Percentiles rank a stretch among this genome's conserved stretches.
These are phyloP conservation scores for Sarcomyxa edulis DNA, from an alignment of 768 basidiomycete genomes.

Conservation along the genomic window DNA sequence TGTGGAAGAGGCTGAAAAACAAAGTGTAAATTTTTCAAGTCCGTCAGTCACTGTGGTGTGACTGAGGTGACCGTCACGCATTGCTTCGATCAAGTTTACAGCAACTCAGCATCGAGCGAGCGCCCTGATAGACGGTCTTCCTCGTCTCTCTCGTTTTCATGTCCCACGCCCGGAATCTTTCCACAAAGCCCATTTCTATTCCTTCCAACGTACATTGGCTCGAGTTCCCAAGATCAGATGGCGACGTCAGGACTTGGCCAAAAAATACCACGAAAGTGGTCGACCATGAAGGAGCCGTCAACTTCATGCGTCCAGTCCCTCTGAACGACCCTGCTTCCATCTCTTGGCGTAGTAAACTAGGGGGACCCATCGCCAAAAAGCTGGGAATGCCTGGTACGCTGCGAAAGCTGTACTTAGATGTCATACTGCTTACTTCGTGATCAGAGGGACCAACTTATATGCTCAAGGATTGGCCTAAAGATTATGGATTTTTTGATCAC, in stretches of 20 bases:
- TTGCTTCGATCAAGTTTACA: not conserved
- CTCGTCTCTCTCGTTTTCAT: not conserved
- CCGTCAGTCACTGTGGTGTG: no score
- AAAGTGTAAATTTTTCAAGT: no score
- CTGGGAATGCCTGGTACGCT: conserved; percentile 47
- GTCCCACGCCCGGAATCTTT: conserved; percentile 18
- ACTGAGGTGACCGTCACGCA: no score
- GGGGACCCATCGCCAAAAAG: conserved; percentile 32
- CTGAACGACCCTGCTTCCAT: conserved; percentile 45
- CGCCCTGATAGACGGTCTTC: not conserved
- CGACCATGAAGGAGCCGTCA: conserved; percentile 61
- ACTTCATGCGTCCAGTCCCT: conserved; percentile 57
- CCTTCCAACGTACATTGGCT: conserved; percentile 52
- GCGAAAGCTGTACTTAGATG: conserved; percentile 1
- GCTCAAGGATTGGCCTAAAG: conserved; percentile 57
- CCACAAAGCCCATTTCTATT: conserved; percentile 22
- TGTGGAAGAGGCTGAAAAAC: no score
- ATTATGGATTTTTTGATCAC: conserved; percentile 73
- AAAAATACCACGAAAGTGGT: conserved; percentile 45
- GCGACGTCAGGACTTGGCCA: conserved; percentile 50
- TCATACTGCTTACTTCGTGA: conserved; percentile 4
- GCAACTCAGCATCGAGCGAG: not conserved
- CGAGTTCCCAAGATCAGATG: conserved; percentile 61
- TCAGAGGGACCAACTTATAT: conserved; percentile 55
- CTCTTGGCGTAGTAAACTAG: conserved; percentile 52